Percentiles rank a stretch among this genome's conserved stretches.
Conservation (phyloP, 495 filamentous ascomycete genomes). For the Diplogelasinospora grovesii region DNA sequence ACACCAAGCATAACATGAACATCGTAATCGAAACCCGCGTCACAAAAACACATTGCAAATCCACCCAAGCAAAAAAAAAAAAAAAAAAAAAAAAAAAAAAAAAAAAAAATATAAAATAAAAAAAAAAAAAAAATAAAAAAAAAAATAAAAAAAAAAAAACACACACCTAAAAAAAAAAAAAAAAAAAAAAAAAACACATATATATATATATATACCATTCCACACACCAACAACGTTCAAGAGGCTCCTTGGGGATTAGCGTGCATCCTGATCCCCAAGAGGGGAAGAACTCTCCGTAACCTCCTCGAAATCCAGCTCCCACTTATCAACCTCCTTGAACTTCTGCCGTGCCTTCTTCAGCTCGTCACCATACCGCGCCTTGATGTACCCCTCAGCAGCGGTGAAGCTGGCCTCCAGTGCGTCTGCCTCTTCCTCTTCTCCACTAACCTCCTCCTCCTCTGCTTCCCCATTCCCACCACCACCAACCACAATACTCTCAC, state of each 20-base stretch:
- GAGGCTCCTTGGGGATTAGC: too few species aligned
- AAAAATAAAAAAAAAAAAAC: too few species aligned
- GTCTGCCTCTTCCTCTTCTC: slow-evolving; percentile 13
- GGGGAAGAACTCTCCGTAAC: slow-evolving; percentile 31
- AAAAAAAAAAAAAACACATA: too few species aligned
- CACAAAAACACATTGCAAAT: too few species aligned
- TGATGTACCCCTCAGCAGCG: slow-evolving; percentile 26
- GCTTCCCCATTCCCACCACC: slow-evolving; percentile 8
- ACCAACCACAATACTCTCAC: slow-evolving; percentile 13
- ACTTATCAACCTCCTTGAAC: slow-evolving; percentile 47
- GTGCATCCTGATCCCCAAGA: slow-evolving; percentile 8
- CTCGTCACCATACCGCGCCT: slow-evolving; percentile 34
- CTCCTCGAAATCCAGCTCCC: slow-evolving; percentile 43
- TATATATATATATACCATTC: too few species aligned
- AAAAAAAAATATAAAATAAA: too few species aligned
- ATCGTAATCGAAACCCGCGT: too few species aligned
- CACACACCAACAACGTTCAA: slow-evolving; percentile 3
- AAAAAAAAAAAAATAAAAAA: too few species aligned
- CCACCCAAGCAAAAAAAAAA: too few species aligned
- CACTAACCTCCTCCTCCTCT: slow-evolving; percentile 13
- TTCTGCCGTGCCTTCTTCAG: slow-evolving; percentile 40
- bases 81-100: too few species aligned
- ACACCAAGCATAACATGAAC: too few species aligned
- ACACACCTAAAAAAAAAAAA: too few species aligned
- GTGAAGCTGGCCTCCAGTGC: slow-evolving; percentile 20